phyloP scores from a whole-genome alignment of 2,329 filamentous ascomycete genomes.

The Verticillium alfalfae region DNA sequence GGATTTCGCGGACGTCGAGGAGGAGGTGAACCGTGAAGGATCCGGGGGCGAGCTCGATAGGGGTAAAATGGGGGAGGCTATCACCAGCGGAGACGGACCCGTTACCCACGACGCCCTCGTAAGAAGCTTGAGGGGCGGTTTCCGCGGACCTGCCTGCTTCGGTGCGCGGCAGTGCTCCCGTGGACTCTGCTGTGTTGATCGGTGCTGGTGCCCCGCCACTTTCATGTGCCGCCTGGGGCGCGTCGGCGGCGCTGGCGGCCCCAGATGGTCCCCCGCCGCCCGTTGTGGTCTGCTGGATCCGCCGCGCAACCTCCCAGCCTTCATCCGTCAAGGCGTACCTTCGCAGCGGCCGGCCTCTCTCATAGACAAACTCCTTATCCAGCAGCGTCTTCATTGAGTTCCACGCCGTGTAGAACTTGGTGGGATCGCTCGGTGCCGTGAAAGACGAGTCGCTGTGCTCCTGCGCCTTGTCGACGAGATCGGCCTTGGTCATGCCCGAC shows the following conservation, averaged over 20 bases:
- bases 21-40: slow-evolving; percentile 69
- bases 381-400: slow-evolving; percentile 73
- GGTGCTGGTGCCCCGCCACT: background rate
- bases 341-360: slow-evolving; percentile 61
- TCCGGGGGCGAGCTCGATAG: slow-evolving; percentile 57
- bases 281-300: slow-evolving; percentile 50
- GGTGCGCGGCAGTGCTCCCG: background rate
- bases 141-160: slow-evolving; percentile 1
- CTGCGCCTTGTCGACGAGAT: slow-evolving; percentile 65
- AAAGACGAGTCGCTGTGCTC: slow-evolving; percentile 70
- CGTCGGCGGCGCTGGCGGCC: slow-evolving; percentile 1
- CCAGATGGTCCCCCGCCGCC: background rate
- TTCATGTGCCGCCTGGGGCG: background rate
- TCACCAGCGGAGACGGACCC: slow-evolving; percentile 22
- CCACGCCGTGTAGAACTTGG: slow-evolving; percentile 75
- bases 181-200: slow-evolving; percentile 1
- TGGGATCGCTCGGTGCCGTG: slow-evolving; percentile 59
- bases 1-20: slow-evolving; percentile 70
- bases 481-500: slow-evolving; percentile 58
- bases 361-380: slow-evolving; percentile 68
- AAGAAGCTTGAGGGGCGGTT: slow-evolving; percentile 15
- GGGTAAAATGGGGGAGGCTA: slow-evolving; percentile 43
- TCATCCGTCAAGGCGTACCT: slow-evolving; percentile 70
- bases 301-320: slow-evolving; percentile 68
- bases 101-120: slow-evolving; percentile 33